Conservation (phyloP, 352 stramenopile species). For the Phytophthora hybrid region DNA sequence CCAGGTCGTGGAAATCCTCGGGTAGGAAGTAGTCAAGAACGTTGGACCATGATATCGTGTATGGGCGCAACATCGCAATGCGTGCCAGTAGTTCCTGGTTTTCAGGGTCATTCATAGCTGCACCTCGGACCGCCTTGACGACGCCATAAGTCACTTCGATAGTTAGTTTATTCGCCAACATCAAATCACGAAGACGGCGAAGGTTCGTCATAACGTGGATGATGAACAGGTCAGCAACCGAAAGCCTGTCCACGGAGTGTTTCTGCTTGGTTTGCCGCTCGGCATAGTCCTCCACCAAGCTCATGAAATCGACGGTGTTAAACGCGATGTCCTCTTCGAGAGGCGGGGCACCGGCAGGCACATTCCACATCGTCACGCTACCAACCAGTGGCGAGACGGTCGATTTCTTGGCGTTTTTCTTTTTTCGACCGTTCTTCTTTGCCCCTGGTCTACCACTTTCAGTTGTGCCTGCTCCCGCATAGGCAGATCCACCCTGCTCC, state of each 20-base stretch:
- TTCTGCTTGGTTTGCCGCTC: slow-evolving; percentile 10
- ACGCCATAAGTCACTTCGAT: slow-evolving; percentile 22
- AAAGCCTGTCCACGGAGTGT: slow-evolving; percentile 10
- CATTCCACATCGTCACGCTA: slow-evolving; percentile 16
- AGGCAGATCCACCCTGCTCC: neutral
- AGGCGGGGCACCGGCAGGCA: slow-evolving; percentile 6
- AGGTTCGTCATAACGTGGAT: slow-evolving; percentile 27
- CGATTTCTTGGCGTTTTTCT: slow-evolving; percentile 2
- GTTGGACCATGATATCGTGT: slow-evolving; percentile 38
- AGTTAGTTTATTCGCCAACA: slow-evolving; percentile 14
- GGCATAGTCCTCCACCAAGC: slow-evolving; percentile 10
- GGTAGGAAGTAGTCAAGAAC: slow-evolving; percentile 33
- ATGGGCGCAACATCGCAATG: slow-evolving; percentile 27
- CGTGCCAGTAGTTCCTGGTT: slow-evolving; percentile 12
- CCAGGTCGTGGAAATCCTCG: slow-evolving; percentile 34
- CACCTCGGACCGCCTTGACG: slow-evolving; percentile 12
- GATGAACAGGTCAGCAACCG: slow-evolving; percentile 26
- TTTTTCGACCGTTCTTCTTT: slow-evolving; percentile 4
- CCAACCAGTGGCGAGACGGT: neutral
- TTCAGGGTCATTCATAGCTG: slow-evolving; percentile 1
- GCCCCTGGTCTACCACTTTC: neutral
- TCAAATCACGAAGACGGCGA: slow-evolving; percentile 18
- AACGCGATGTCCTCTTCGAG: slow-evolving; percentile 9
- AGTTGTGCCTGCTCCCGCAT: neutral
- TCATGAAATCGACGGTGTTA: slow-evolving; percentile 16